Conservation (phyloP, 2,329 filamentous ascomycete genomes). For the Sporothrix phasma region DNA sequence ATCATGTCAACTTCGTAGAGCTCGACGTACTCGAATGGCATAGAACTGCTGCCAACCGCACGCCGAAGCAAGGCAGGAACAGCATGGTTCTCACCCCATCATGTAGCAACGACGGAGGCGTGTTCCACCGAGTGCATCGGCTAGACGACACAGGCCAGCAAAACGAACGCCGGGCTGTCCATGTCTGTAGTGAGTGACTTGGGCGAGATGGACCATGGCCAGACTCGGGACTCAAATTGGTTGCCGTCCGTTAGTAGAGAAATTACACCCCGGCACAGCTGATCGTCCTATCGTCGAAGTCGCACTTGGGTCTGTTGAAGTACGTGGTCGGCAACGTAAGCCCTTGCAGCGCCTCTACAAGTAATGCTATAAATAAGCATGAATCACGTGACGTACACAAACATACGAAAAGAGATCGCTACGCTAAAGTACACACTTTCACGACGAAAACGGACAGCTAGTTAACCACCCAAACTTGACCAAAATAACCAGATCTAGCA, state of each 20-base stretch:
- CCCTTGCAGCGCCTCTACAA: background rate
- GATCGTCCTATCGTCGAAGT: background rate
- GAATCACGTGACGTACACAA: too few species aligned
- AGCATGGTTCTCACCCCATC: too few species aligned
- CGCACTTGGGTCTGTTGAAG: background rate
- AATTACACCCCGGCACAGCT: background rate
- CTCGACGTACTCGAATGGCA: too few species aligned
- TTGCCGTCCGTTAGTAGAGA: background rate
- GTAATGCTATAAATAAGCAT: too few species aligned
- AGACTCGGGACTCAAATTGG: background rate
- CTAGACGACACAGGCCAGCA: background rate
- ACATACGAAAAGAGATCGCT: too few species aligned
- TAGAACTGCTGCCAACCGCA: background rate
- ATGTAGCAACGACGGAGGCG: background rate
- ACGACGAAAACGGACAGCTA: too few species aligned
- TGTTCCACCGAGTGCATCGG: background rate
- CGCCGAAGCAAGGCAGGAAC: background rate
- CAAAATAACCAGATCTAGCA: too few species aligned
- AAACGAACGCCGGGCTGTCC: background rate
- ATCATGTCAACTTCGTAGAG: too few species aligned
- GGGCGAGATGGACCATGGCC: background rate
- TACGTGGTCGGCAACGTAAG: constrained; percentile 6
- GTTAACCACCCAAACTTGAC: too few species aligned
- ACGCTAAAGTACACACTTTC: too few species aligned
- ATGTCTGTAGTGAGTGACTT: background rate